Evolutionary conservation across 257 asterid genomes (phyloP), one percentile per base, ranked within the genome.

Genomic region (Ocimum tenuiflorum): DNA sequence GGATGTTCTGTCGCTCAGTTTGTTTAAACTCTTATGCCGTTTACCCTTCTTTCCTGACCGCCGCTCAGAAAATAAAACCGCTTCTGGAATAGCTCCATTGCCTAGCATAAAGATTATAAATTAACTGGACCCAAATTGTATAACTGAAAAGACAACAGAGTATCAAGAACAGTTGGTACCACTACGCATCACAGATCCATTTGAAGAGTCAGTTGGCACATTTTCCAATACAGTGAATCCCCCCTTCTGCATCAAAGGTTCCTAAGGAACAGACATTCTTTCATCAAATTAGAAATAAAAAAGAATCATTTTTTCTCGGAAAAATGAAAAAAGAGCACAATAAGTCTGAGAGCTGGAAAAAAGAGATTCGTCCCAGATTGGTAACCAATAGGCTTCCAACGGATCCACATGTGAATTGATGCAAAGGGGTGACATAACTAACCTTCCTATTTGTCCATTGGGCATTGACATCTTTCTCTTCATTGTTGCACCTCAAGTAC

Each of bases 21-120:
- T 83, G 39, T 81, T 65, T 17, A 71, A 76, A 74, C 82, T 85
- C 70, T 78, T 88, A 14, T 78, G 79, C 66, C 85, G 82, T 73
- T 86, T 88, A 57, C 85, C 80, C 78, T 88, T 85, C 83, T 90
- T 85, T 64, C 95, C 90, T 63, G 88, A 14, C 55, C 83, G 86
- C 38, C 79, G 85, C 29, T 81, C 91, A 62, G 87, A 68, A 63
- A 74, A 73, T 46, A 77, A 75, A 53, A 69, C 75, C 45, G 75
- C 80, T 46, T 82, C 88, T 23, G 72, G 63, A 65, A 64, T 73
- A 70, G 72, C 80, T 60, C 82, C 91, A 80, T 83, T 77, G 56
- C 79, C 86, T 83, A 82, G 12, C 56, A 36, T 53, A 48, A 41
- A 68, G 66, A 35, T 67, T 20, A 57, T 43, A 69, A 56, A 72